Base-by-base conservation (phyloP, 2,329 filamentous ascomycete species). In the Elsinoe perseae region DNA sequence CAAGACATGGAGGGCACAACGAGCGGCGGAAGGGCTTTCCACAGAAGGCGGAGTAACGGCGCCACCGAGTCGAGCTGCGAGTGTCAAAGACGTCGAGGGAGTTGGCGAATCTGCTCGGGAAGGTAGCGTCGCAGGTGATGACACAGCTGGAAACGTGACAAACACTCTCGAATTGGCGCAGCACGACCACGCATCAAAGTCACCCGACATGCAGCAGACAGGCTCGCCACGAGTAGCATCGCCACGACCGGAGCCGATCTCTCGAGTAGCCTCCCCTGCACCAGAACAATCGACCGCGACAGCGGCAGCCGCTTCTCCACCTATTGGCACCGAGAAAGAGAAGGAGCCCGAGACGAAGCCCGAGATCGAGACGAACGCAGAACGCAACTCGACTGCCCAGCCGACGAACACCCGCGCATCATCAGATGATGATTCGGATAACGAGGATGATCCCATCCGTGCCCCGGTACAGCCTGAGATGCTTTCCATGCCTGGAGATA, bases 1-100 rank as follows among this genome's bases (percentile, higher is more conserved):
- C 80, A 97, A 98, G 76, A 82, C 80, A 54, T 98, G 93, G 92
- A 86, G 93, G 58, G 85, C 87, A 5, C 83, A 83, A 56, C 85
- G 92, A 58, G 90, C 90, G 57, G 82, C 85, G 57, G 83, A 95
- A 69, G 93, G 92, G 6, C 75, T 97, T 46, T 85, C 92, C 2
- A 86, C 89, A 8, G 81, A 82, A 56, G 93, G 92, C 55, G 93
- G 92, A 34, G 88, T 97, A 56, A 85, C 86, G 8, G 80, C 83
- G 9, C 82, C 87, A 5, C 76, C 82, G 3, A 95, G 86, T 69
- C 79, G 87, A 60, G 80, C 89, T 30, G 82, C 78, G 50, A 95
- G 88, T 66, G 67, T 95, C 27, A 85, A 83, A 61, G 80, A 87
- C 61, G 81, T 80, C 40, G 80, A 85, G 52, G 73, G 67, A 20